Evolutionary conservation across 805 yeast genomes (phyloP), one percentile per base, ranked within the genome.

Genomic region (Ogataea allantospora): DNA sequence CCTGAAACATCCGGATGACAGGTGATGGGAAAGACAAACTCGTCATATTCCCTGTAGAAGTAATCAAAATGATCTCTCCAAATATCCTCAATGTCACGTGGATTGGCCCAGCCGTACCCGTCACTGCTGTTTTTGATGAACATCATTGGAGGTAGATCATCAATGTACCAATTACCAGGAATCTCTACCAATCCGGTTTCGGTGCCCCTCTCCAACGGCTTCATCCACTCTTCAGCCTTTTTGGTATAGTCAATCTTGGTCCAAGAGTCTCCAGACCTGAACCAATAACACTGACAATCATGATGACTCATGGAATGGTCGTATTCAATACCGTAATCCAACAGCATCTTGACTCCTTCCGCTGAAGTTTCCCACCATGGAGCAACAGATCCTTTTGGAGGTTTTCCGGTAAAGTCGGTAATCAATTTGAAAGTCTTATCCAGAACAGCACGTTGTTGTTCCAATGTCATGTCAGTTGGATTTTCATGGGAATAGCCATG

Each of bases 131-230:
- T 53, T 35, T 62, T 62, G 43, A 62, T 60, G 38, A 62, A 63
- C 62, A 58, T 57, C 67, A 62, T 62, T n/a, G 67, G 67, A 13
- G 67, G 67, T 31, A 61, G 46, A 38, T 63, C 67, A 37, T 63
- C 67, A 13, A 63, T 51, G 46, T 63, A 58, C 67, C 67, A 63
- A 40, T 56, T 57, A 13, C 62, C 67, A 8, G 66, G 66, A 33
- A 63, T 62, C 44, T 63, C 67, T 20, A 63, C 67, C 10, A 63
- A 43, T 0, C 65, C 65, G 8, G 63, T 63, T 24, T 59, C 63
- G 38, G 50, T 46, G 7, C 66, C 65, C 17, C 55, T 35, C 15
- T 47, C 34, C 22, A 63, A 44, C 6, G 67, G 67, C 42, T 63
- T 62, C 67, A 63, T 63, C 67, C 67, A 63, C 25, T 52, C 57